Evolutionary conservation across 2,329 filamentous ascomycete genomes (phyloP).

Genomic region (Tolypocladium tundrense): DNA sequence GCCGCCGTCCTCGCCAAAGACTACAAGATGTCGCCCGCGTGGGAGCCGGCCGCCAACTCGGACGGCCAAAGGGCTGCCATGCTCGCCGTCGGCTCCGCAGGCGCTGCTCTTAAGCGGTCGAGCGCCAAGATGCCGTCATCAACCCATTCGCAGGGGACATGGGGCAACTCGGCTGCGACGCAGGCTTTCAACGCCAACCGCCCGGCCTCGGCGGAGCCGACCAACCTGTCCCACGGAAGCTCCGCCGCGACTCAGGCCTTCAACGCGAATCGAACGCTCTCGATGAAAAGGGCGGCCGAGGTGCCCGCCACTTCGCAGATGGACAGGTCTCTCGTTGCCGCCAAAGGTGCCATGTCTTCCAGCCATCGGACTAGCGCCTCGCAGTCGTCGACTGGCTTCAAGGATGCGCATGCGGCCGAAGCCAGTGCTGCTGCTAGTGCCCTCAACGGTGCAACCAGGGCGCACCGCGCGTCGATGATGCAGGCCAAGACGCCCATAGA

Average conservation of each 20-base stretch:
- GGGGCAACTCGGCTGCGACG: constrained; percentile 60
- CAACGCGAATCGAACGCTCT: constrained; percentile 19
- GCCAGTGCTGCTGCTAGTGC: constrained; percentile 51
- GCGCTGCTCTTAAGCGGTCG: constrained; percentile 17
- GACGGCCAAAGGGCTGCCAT: constrained; percentile 67
- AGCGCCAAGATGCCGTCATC: constrained; percentile 5
- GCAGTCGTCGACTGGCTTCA: constrained; percentile 2
- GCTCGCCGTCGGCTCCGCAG: constrained; percentile 40
- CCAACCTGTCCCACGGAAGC: constrained; percentile 12
- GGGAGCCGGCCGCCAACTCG: constrained; percentile 53
- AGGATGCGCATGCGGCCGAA: constrained; percentile 7
- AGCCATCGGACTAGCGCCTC: constrained; percentile 7
- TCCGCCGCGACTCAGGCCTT: constrained; percentile 28
- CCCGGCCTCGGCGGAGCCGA: constrained; percentile 7
- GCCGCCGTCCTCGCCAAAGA: constrained; percentile 33
- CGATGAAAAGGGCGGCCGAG: constrained; percentile 11
- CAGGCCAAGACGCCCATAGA: constrained; percentile 36
- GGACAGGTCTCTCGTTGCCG: constrained; percentile 61
- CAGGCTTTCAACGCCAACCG: constrained; percentile 46
- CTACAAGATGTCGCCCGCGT: constrained; percentile 36
- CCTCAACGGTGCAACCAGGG: constrained; percentile 61
- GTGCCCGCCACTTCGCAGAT: constrained; percentile 30
- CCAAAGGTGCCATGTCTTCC: constrained; percentile 62
- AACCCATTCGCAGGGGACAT: constrained; percentile 20
- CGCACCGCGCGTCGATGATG: constrained; percentile 42